Base-by-base conservation (phyloP, 2,329 filamentous ascomycete genomes). In the Hypoxylon sp. region DNA sequence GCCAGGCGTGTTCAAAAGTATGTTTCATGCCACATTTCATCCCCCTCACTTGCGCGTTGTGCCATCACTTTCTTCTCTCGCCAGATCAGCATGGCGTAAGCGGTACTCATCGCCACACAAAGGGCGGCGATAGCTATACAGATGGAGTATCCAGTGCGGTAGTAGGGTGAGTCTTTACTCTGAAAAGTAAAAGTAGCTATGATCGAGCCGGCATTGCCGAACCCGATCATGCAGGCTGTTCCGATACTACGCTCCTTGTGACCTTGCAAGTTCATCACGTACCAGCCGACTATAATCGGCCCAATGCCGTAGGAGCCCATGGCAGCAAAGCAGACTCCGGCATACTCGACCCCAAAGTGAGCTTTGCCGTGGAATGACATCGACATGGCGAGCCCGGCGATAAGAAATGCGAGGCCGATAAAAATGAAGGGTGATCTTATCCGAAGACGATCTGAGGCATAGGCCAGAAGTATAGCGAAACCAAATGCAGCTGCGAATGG, bases 191-290 rank as follows among this genome's bases (percentile, higher is more conserved):
- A 69, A 1, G 65, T 60, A 3, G 69, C 65, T 3, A 69, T 52
- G 13, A 71, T 66, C 2, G 66, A 68, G 5, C 66, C 69, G 4
- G 51, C 41, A 41, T 70, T 70, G 0, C 68, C 68, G 34, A 71
- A 63, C 9, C 66, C 56, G 26, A 71, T 67, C 37, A 67, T 57
- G 54, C 62, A 69, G 1, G 56, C 69, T 4, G 62, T 61, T 3
- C 66, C 68, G 12, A 71, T 61, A 27, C 61, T 64, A 4, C 69
- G 62, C 48, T 68, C 40, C 9, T 38, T 48, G 43, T 71, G 67
- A 4, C 68, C 69, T 3, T 66, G 65, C 27, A 75, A 64, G 47
- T 75, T 75, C 60, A 75, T 75, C 5, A 72, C 57, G 1, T 71
- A 64, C 74, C 74, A 76, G 50, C 68, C 71, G 9, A 70, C 41